A percentile compares a stretch with the other conserved stretches of the same genome.
These are phyloP conservation scores for Gnaphalium uliginosum DNA, from an alignment of 129 eudicot genomes.

Conservation along the genomic window DNA sequence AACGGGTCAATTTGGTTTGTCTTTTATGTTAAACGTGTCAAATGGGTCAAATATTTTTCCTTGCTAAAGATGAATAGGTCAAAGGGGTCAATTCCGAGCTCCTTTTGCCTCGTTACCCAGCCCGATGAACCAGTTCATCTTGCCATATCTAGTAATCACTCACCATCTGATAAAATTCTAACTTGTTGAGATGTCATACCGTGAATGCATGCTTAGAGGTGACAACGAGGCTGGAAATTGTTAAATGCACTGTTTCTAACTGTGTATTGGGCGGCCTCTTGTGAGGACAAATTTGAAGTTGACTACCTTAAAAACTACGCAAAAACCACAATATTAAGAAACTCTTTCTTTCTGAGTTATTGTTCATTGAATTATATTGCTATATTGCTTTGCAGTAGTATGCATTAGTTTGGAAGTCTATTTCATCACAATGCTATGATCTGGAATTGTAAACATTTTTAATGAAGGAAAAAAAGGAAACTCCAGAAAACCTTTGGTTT, in stretches of 20 bases:
- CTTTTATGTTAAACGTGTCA: too few species aligned
- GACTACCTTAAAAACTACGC: neutral
- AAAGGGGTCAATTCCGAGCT: neutral
- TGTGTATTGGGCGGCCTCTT: neutral
- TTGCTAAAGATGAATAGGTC: neutral
- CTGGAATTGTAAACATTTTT: neutral
- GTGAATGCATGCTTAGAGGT: neutral
- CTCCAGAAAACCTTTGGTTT: neutral
- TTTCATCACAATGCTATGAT: neutral
- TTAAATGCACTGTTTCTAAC: neutral
- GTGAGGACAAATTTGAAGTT: neutral
- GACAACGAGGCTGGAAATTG: neutral
- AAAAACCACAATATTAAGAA: neutral
- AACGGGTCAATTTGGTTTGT: too few species aligned
- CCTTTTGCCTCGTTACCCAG: neutral
- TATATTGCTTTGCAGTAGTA: neutral
- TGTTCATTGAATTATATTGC: neutral
- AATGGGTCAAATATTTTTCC: neutral
- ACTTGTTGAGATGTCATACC: neutral
- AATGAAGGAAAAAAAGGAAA: neutral
- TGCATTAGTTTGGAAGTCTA: neutral
- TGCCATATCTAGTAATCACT: neutral
- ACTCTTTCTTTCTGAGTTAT: neutral
- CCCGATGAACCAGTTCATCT: neutral
- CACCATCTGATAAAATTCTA: neutral